Evolutionary conservation across 2,329 filamentous ascomycete species (phyloP).

Genomic region (Hypomyces perniciosus): DNA sequence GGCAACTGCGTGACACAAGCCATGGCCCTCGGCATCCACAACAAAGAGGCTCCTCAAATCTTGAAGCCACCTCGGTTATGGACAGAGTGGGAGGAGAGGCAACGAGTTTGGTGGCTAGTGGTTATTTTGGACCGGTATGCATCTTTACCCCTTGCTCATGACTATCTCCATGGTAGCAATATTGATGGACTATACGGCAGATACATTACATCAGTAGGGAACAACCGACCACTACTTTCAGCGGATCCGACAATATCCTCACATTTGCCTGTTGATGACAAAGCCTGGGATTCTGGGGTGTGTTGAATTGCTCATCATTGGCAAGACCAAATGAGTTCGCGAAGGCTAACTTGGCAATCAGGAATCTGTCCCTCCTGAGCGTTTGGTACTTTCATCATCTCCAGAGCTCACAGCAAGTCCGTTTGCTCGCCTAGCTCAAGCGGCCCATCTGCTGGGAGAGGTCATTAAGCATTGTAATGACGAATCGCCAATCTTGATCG

Average conservation of each 20-base stretch:
- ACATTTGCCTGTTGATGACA: slow-evolving; percentile 23
- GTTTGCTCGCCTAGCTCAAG: slow-evolving; percentile 28
- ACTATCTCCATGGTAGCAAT: neutral
- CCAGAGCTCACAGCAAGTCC: slow-evolving; percentile 23
- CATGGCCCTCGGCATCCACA: slow-evolving; percentile 12
- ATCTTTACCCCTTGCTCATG: neutral
- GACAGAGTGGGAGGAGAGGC: slow-evolving; percentile 27
- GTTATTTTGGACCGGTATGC: slow-evolving; percentile 28
- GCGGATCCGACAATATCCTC: slow-evolving; percentile 23
- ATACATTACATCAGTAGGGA: slow-evolving; percentile 18
- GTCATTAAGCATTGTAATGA: slow-evolving; percentile 18
- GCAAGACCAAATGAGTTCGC: neutral
- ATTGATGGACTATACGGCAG: slow-evolving; percentile 3
- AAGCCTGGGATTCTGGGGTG: slow-evolving; percentile 19
- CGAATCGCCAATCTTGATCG: neutral
- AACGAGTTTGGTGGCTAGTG: slow-evolving; percentile 28
- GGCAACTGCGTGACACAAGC: slow-evolving; percentile 23
- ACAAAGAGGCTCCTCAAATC: slow-evolving; percentile 17
- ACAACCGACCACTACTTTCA: slow-evolving; percentile 18
- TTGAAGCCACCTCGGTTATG: slow-evolving; percentile 22
- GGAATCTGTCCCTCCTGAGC: slow-evolving; percentile 11
- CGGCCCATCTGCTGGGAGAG: slow-evolving; percentile 26
- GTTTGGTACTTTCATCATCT: slow-evolving; percentile 12
- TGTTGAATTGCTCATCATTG: too few relatives aligned
- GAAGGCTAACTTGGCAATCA: neutral